phyloP scores from a whole-genome alignment of 2,329 filamentous ascomycete genomes.

The Diaporthe sp. region DNA sequence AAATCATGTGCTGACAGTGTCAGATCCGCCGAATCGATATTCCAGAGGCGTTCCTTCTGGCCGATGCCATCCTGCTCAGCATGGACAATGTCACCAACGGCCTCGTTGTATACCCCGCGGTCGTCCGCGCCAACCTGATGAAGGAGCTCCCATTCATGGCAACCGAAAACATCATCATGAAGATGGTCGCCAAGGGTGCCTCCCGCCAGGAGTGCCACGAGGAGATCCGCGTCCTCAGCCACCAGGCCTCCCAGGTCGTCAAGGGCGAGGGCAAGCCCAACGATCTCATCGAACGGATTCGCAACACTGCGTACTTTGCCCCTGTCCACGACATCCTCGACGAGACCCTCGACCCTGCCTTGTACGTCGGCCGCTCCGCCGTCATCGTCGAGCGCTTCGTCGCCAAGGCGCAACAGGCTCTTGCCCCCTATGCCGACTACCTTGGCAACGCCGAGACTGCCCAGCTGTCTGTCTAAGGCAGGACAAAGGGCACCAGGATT shows the following conservation, averaged over 20 bases:
- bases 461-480: slow-evolving; percentile 54
- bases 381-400: slow-evolving; percentile 62
- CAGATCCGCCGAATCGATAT: slow-evolving; percentile 73
- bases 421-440: slow-evolving; percentile 55
- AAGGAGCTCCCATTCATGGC: slow-evolving; percentile 91
- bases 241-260: slow-evolving; percentile 78
- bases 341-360: slow-evolving; percentile 73
- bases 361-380: slow-evolving; percentile 61
- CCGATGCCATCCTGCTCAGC: slow-evolving; percentile 77
- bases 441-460: slow-evolving; percentile 53
- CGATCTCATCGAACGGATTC: slow-evolving; percentile 85
- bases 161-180: slow-evolving; percentile 82
- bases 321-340: slow-evolving; percentile 80
- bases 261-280: slow-evolving; percentile 77
- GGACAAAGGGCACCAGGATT: not conserved
- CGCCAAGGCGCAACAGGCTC: slow-evolving; percentile 55
- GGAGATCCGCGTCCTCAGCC: slow-evolving; percentile 85
- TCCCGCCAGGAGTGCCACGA: slow-evolving; percentile 89
- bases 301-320: slow-evolving; percentile 79
- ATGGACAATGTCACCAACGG: slow-evolving; percentile 50
- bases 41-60: slow-evolving; percentile 76
- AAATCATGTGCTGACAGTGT: not conserved
- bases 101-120: slow-evolving; percentile 81
- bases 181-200: slow-evolving; percentile 77
- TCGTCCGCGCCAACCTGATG: slow-evolving; percentile 77